A percentile compares a stretch with the other conserved stretches of the same genome.
phyloP scores from a whole-genome alignment of 2,329 filamentous ascomycete species.

The Thermoascus crustaceus region DNA sequence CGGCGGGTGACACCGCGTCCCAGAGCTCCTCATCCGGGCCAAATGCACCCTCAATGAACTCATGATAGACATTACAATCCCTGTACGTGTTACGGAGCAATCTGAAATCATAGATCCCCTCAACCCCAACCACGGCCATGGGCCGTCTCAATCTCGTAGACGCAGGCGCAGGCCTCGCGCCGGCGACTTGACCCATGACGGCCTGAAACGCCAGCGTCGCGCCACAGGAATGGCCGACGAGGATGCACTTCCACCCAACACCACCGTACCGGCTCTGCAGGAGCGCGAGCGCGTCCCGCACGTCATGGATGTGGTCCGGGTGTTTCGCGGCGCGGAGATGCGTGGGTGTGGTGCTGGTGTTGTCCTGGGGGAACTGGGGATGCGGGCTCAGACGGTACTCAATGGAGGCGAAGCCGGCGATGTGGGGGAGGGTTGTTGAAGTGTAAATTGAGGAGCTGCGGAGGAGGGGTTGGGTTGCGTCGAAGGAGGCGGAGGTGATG shows the following conservation, averaged over 20 bases:
- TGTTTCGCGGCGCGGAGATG: constrained; percentile 32
- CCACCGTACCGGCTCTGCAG: constrained; percentile 34
- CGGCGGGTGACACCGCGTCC: constrained; percentile 34
- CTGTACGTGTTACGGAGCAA: constrained; percentile 26
- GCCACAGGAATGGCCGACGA: constrained; percentile 41
- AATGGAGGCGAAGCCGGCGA: constrained; percentile 37
- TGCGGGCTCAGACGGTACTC: constrained; percentile 40
- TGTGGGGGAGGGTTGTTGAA: constrained; percentile 12
- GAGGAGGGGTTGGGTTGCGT: constrained; percentile 26
- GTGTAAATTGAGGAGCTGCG: constrained; percentile 14
- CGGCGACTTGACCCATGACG: constrained; percentile 26
- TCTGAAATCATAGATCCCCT: constrained; percentile 38
- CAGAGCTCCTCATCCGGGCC: constrained; percentile 29
- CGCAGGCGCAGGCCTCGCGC: constrained; percentile 4
- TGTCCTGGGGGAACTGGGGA: constrained; percentile 31
- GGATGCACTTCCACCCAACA: constrained; percentile 33
- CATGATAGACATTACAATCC: constrained; percentile 28
- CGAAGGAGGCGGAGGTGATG: constrained; percentile 29
- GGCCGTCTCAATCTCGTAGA: constrained; percentile 20
- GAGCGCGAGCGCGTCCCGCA: constrained; percentile 31
- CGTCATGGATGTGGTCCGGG: constrained; percentile 39
- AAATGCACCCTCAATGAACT: constrained; percentile 37
- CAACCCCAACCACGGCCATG: constrained; percentile 33
- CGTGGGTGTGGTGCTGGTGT: constrained; percentile 15
- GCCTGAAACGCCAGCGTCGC: constrained; percentile 39